These are phyloP conservation scores for Hygrophila difformis DNA, from an alignment of 257 asterid genomes.

Conservation along the genomic window DNA sequence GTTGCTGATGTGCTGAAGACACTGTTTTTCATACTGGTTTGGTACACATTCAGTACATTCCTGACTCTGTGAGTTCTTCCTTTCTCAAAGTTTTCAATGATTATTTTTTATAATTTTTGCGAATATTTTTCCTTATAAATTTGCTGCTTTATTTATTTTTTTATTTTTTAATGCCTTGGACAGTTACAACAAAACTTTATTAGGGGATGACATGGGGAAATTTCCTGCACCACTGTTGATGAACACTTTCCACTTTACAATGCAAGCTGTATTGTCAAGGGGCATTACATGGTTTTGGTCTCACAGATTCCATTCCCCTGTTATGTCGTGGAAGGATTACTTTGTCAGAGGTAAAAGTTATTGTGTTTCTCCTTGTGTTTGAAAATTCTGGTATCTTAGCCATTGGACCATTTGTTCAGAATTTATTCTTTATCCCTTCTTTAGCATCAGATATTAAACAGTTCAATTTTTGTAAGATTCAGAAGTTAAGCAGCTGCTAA, in stretches of 20 bases:
- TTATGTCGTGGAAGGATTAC: slow-evolving; percentile 91
- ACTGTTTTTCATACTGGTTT: slow-evolving; percentile 63
- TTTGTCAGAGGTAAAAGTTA: slow-evolving; percentile 29
- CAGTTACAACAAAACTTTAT: slow-evolving; percentile 91
- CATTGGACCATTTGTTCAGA: too few species aligned
- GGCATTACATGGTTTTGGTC: slow-evolving; percentile 94
- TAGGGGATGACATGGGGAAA: slow-evolving; percentile 91
- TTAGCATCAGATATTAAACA: neutral
- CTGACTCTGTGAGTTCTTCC: slow-evolving; percentile 70
- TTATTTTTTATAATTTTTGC: neutral
- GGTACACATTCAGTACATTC: slow-evolving; percentile 96
- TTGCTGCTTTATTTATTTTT: slow-evolving; percentile 1
- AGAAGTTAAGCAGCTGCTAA: too few species aligned
- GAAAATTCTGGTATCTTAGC: slow-evolving; percentile 4
- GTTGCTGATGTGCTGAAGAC: slow-evolving; percentile 72
- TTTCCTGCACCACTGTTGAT: slow-evolving; percentile 96
- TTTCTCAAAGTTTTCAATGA: slow-evolving; percentile 1
- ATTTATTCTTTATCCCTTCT: slow-evolving; percentile 4
- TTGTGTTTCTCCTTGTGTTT: slow-evolving; percentile 13
- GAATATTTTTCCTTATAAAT: slow-evolving; percentile 11
- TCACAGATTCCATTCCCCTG: slow-evolving; percentile 56
- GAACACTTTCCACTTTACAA: slow-evolving; percentile 86
- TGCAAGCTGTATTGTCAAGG: slow-evolving; percentile 92
- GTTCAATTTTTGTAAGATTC: too few species aligned
- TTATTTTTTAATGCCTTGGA: slow-evolving; percentile 17